Evolutionary conservation across 2,329 filamentous ascomycete genomes (phyloP), one percentile per base, ranked within the genome.

Genomic region (Fusarium longipes): DNA sequence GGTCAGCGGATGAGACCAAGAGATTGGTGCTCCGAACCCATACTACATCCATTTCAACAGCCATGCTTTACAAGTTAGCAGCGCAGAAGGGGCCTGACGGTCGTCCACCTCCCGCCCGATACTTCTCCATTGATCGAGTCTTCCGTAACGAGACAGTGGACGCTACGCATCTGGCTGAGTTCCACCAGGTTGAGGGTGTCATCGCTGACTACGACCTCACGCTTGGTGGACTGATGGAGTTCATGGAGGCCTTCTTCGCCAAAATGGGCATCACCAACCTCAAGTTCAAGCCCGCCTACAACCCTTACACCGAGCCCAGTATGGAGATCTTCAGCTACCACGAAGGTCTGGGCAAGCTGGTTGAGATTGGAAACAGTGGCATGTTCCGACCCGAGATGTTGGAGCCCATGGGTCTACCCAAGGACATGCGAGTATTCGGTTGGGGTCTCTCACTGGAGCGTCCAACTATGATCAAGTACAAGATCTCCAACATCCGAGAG

Each of bases 341-440:
- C 84, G 87, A 91, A 74, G 95, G 93, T 5, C 83, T 97, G 48
- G 88, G 88, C 74, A 97, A 97, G 83, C 91, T 96, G 82, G 93
- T 98, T 25, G 96, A 98, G 82, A 98, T 98, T 77, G 96, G 96
- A 62, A 98, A 99, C 83, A 95, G 91, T 73, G 96, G 96, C 67
- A 98, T 99, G 94, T 99, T 99, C 89, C 87, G 96, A 70, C 94
- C 96, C 3, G 96, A 99, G 81, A 97, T 98, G 95, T 80, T 97
- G 75, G 91, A 97, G 81, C 85, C 93, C 7, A 97, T 97, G 94
- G 95, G 95, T 32, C 80, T 98, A 75, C 94, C 94, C 24, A 93
- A 90, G 81, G 92, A 97, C 75, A 89, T 98, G 88, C 85, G 92
- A 66, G 94, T 97, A 11, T 98, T 97, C 77, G 96, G 96, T 32